phyloP scores from a whole-genome alignment of 164 flowering plant genomes.

The Vitis cinerea region DNA sequence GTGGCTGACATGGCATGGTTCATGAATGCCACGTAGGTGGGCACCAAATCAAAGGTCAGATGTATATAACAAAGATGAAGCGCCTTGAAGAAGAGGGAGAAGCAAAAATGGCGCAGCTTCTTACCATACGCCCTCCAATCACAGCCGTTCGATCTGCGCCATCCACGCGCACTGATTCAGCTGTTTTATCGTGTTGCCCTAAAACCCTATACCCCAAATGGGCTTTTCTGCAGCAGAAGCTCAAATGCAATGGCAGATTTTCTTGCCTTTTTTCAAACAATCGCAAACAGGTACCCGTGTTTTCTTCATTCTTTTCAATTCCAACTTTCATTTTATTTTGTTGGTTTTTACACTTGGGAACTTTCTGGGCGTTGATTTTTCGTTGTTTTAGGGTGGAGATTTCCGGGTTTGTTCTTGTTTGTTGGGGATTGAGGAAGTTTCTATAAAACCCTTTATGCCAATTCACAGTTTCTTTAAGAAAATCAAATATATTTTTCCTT shows the following conservation, averaged over 20 bases:
- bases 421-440: not conserved
- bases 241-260: slow-evolving; percentile 36
- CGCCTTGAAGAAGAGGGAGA: too few relatives aligned
- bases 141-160: slow-evolving; percentile 3
- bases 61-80: too few relatives aligned
- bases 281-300: slow-evolving; percentile 37
- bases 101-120: slow-evolving; percentile 27
- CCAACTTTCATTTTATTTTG: not conserved
- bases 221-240: slow-evolving; percentile 25
- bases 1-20: too few relatives aligned
- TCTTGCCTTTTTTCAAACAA: slow-evolving; percentile 55
- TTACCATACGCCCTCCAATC: slow-evolving; percentile 23
- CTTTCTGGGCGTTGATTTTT: not conserved
- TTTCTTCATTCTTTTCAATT: not conserved
- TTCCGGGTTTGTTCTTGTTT: not conserved
- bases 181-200: slow-evolving; percentile 3
- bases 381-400: not conserved
- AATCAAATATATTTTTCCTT: not conserved
- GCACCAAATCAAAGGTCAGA: too few relatives aligned
- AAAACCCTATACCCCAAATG: slow-evolving; percentile 16
- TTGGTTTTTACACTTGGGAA: not conserved
- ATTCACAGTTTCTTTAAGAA: not conserved
- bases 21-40: too few relatives aligned
- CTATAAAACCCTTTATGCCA: not conserved
- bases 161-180: slow-evolving; percentile 8